Evolutionary conservation across 2,329 filamentous ascomycete species (phyloP), one percentile per base, ranked within the genome.

Genomic region (Trichoderma sp.): DNA sequence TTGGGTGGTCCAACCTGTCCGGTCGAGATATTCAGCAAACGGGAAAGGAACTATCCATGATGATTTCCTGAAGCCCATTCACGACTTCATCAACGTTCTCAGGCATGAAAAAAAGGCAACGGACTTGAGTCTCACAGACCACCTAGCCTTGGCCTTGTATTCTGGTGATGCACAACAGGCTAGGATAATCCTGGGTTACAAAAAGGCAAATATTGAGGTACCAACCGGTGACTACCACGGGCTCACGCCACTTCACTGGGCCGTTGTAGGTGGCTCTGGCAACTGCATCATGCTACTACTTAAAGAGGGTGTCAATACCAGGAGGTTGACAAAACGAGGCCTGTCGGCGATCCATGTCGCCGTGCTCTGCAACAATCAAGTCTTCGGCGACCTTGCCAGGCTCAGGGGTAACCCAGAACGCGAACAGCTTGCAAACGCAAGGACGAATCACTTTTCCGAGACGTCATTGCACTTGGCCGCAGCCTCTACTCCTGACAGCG

Each of bases 221-320:
- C 26, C 12, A 28, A 71, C 70, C 4, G 15, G 26, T 11, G 70
- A 71, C 28, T n/a, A 34, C 2, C 50, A 71, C 23, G 70, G 64
- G 3, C 34, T 71, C 23, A 20, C 65, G 13, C 70, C 64, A 7
- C 50, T 71, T 28, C 70, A 71, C 20, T 71, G 64, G 70, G 70
- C 70, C 28, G 70, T 63, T 11, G 70, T 39, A 2, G 70, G 70
- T 2, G 70, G 70, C 43, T 63, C 57, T 11, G 6, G 12, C 11
- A 15, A 15, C 5, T 62, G 64, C 43, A 58, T 71, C 28, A 39
- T 3, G 15, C 12, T 71, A 5, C 55, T 68, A 17, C 47, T 39
- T n/a, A 34, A 23, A 13, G 43, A 71, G n/a, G 55, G 70, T 2
- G 65, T 39, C n/a, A 30, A 55, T 12, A 9, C 17, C 23, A 43